Conservation (phyloP, 495 filamentous ascomycete genomes). For the Viridothelium virens region DNA sequence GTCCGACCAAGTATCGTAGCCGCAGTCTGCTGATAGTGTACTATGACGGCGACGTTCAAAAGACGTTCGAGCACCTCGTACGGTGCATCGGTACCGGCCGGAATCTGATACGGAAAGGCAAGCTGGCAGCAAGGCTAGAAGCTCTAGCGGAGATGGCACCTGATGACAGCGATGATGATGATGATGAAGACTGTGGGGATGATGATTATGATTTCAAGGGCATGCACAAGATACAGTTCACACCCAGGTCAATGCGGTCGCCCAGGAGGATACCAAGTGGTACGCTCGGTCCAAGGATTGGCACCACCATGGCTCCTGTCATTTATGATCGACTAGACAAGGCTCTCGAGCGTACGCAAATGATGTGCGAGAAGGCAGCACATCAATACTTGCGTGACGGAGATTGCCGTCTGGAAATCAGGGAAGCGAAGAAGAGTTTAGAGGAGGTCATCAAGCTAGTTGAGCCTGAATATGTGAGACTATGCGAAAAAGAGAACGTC, state of each 20-base stretch:
- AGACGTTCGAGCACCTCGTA: slow-evolving; percentile 69
- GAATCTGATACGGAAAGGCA: slow-evolving; percentile 75
- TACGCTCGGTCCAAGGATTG: not conserved
- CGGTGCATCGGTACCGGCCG: slow-evolving; percentile 70
- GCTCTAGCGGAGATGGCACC: slow-evolving; percentile 50
- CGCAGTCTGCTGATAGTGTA: slow-evolving; percentile 78
- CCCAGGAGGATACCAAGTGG: not conserved
- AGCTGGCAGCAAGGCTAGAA: slow-evolving; percentile 56
- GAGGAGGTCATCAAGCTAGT: slow-evolving; percentile 52
- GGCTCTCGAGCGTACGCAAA: slow-evolving; percentile 67
- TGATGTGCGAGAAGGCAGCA: slow-evolving; percentile 73
- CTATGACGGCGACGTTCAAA: slow-evolving; percentile 81
- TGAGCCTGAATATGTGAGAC: slow-evolving; percentile 35
- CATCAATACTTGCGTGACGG: slow-evolving; percentile 81
- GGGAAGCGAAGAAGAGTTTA: slow-evolving; percentile 54
- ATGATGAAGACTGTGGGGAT: slow-evolving; percentile 32
- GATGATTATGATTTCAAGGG: slow-evolving; percentile 21
- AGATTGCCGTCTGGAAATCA: slow-evolving; percentile 66
- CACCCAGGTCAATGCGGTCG: not conserved
- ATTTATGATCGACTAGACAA: slow-evolving; percentile 67
- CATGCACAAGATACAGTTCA: not conserved
- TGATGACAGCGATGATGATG: slow-evolving; percentile 32
- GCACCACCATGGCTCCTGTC: slow-evolving; percentile 16
- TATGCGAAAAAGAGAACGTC: slow-evolving; percentile 35
- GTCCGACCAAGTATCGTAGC: slow-evolving; percentile 54